Evolutionary conservation across 176 grass and related monocot species (phyloP), one percentile per base, ranked within the genome.

Genomic region (Phragmites australis): DNA sequence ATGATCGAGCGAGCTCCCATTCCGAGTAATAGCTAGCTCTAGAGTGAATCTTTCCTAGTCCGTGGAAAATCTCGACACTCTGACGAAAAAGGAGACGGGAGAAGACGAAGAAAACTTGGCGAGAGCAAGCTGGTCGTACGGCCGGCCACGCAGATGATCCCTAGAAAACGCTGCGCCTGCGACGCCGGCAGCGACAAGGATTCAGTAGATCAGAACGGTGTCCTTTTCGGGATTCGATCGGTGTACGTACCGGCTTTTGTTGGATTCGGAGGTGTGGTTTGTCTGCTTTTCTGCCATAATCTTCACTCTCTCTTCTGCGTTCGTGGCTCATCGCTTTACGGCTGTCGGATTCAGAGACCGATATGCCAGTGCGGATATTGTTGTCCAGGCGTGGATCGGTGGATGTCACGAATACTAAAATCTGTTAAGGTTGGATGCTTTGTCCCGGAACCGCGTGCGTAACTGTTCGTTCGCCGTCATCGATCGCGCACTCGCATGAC

Each of bases 121-220:
- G 7, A 76, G 72, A 57, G 72, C 39, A 13, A 68, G 14, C 51
- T 6, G 37, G 19, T 19, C 18, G 72, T 68, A 84, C 21, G 9
- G 11, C 22, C 16, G 13, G 65, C 44, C 75, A 79, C 83, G 55
- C 55, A 32, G 55, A 62, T 14, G 53, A 48, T 43, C 21, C 72
- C 83, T 54, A 54, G 75, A 85, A 72, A 72, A 50, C 55, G 23
- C 75, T 22, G 44, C 31, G 16, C 53, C 43, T 78, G 44, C 65
- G 8, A 21, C 25, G 17, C 26, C 74, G n/a, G n/a, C 34, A 27
- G 43, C 27, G 27, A 64, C 43, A 61, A 58, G 55, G 15, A 32
- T 32, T 5, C 59, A 6, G 6, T 29, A 27, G 29, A 27, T 32
- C 65, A n/a, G 8, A 78, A 85, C 65, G 59, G 66, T 46, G 45